Evolutionary conservation across 1,139 yeast species (phyloP).

Genomic region (Suhomyces bokatorum): DNA sequence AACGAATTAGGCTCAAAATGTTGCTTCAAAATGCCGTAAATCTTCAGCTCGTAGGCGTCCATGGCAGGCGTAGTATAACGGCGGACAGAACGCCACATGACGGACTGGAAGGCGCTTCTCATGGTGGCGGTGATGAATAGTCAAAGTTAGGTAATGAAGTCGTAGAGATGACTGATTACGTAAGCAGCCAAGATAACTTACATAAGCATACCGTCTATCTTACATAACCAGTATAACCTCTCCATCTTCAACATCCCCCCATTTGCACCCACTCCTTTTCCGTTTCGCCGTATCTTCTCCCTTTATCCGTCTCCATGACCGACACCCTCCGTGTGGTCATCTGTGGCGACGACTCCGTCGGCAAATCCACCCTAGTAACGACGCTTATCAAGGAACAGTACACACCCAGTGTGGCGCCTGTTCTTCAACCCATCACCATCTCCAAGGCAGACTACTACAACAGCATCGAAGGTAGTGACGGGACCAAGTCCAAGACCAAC

Average conservation of each 20-base stretch:
- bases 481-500: conserved; percentile 6
- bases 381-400: conserved; percentile 68
- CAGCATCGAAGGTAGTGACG: conserved; percentile 18
- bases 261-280: not conserved
- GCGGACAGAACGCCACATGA: conserved; percentile 2
- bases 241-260: not conserved
- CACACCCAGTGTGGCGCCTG: conserved; percentile 64
- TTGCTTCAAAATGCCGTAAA: conserved; percentile 54
- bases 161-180: not conserved
- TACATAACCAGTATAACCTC: not conserved
- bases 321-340: conserved; percentile 60
- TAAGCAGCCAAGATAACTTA: too few species aligned
- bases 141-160: too few species aligned
- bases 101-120: not conserved
- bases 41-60: conserved; percentile 68
- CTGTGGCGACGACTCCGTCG: conserved; percentile 96
- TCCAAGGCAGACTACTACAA: conserved; percentile 41
- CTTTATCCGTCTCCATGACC: not conserved
- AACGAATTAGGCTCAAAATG: conserved; percentile 60
- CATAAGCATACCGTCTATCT: too few species aligned
- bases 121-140: not conserved
- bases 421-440: conserved; percentile 80
- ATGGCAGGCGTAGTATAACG: conserved; percentile 22
- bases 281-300: not conserved
- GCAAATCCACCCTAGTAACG: conserved; percentile 75